phyloP scores from a whole-genome alignment of 306 rosid species.

The Calophaca sinica region DNA sequence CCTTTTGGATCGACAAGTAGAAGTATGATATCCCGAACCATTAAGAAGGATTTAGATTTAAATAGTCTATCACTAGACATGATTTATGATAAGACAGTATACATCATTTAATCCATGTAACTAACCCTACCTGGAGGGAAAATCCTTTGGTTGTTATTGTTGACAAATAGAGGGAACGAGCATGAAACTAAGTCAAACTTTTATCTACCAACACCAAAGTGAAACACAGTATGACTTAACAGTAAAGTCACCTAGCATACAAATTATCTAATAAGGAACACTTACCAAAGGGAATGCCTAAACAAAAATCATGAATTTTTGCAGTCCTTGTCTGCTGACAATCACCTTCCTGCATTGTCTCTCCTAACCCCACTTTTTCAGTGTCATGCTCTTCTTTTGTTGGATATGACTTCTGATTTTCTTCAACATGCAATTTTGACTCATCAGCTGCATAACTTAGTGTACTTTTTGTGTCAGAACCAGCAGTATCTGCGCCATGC shows the following conservation, averaged over 20 bases:
- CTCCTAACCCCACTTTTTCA: conserved; percentile 49
- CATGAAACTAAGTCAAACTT: conserved; percentile 27
- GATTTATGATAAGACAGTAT: background rate
- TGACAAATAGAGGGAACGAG: conserved; percentile 5
- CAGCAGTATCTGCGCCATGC: conserved; percentile 52
- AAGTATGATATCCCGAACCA: background rate
- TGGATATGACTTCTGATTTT: conserved; percentile 49
- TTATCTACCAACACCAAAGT: conserved; percentile 21
- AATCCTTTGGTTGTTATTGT: conserved; percentile 15
- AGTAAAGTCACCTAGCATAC: conserved; percentile 27
- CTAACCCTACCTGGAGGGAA: background rate
- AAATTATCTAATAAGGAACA: conserved; percentile 41
- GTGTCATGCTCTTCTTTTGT: conserved; percentile 44
- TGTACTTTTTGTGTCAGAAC: conserved; percentile 54
- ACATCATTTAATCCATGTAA: conserved; percentile 1
- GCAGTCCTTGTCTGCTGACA: conserved; percentile 61
- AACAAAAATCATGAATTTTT: conserved; percentile 94
- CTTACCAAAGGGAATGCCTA: conserved; percentile 95
- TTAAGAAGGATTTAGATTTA: background rate
- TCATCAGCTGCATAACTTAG: conserved; percentile 55
- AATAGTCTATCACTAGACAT: background rate
- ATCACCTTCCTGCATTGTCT: conserved; percentile 48
- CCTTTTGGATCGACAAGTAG: conserved; percentile 5
- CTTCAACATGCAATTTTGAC: conserved; percentile 52
- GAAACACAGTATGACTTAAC: conserved; percentile 21